Evolutionary conservation across 768 basidiomycete species (phyloP), one percentile per base, ranked within the genome.

Genomic region (Gloeopeniophorella convolvens): DNA sequence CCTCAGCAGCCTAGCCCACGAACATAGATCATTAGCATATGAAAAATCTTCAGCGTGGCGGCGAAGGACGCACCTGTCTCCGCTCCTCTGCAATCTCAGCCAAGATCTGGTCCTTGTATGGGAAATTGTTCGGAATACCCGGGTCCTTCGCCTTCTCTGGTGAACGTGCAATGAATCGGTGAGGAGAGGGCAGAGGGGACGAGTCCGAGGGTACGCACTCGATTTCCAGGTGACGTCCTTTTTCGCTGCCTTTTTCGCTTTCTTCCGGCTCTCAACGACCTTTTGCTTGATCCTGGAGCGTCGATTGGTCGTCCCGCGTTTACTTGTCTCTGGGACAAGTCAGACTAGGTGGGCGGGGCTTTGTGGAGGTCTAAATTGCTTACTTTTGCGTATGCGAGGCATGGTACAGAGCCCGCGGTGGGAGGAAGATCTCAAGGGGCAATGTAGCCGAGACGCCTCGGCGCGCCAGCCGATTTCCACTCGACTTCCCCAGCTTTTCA

Each of bases 21-120:
- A 5, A 3, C 16, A 9, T 15, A 7, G 9, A 24, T 20, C 28
- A 27, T 31, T 16, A 48, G 42, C 18, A 39, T 28, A 4, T 20
- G 4, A 21, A 30, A 37, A 28, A 42, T 16, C n/a, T 27, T 23
- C 33, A 15, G 35, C 30, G 30, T 9, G 23, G 41, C 42, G 33
- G 37, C 33, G 46, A 26, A 34, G 16, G 11, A 66, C 77, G 60
- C 60, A 92, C 91, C 55, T 74, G 67, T 61, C 87, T 74, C 55
- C 91, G 81, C 62, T 89, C 77, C 59, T 88, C 87, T 37, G 84
- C 83, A 44, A 95, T 77, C 61, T 97, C 93, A 4, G 91, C 93
- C 24, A 97, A 72, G 56, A 97, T 85, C 67, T 91, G 83, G 61
- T 94, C 93, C 68, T 95, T 97, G 75, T 84, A 93, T 4, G 90